Evolutionary conservation across 2,329 filamentous ascomycete genomes (phyloP), one percentile per base, ranked within the genome.

Genomic region (Neoascochyta sp.): DNA sequence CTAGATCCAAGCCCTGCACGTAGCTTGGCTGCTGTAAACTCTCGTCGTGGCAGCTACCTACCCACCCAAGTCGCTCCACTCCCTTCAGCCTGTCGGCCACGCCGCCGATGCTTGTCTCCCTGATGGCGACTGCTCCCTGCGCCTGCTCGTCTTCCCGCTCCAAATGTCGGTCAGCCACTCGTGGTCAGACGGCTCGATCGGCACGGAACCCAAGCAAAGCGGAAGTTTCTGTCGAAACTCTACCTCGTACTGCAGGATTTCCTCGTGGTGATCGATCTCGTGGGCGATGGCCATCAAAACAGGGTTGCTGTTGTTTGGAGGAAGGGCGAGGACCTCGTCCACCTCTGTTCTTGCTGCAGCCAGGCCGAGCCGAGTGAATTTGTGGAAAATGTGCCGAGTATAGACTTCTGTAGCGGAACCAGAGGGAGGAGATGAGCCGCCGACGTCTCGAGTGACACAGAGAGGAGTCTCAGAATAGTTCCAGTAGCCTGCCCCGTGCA

Each of bases 391-490:
- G 10, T 35, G 32, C 16, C 54, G 53, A 30, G 44, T 55, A 29
- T 44, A 46, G n/a, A 53, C 34, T 9, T 54, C 51, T 7, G 41
- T 9, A 7, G 40, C 28, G 9, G 30, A 29, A 19, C 51, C 39
- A 11, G 29, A n/a, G 6, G 47, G 53, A 30, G 24, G 25, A 4
- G 43, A 41, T 8, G 54, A 27, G 6, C 47, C 30, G 9, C 55
- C 55, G 5, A 50, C 27, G 10, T 52, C 41, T 24, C 43, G 47
- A 9, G 39, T 38, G 18, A 47, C n/a, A 12, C 52, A 24, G 4
- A 57, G 28, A 0, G 45, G 51, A 9, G 36, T 32, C 25, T 59
- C 54, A 7, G 33, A 45, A 21, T 52, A 59, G 11, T 30, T 49
- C 55, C 55, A 57, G 8, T 31, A 41, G 12, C 39, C 42, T 3